Evolutionary conservation across 805 yeast species (phyloP).

Genomic region (Saccharomycopsis fibuligera): DNA sequence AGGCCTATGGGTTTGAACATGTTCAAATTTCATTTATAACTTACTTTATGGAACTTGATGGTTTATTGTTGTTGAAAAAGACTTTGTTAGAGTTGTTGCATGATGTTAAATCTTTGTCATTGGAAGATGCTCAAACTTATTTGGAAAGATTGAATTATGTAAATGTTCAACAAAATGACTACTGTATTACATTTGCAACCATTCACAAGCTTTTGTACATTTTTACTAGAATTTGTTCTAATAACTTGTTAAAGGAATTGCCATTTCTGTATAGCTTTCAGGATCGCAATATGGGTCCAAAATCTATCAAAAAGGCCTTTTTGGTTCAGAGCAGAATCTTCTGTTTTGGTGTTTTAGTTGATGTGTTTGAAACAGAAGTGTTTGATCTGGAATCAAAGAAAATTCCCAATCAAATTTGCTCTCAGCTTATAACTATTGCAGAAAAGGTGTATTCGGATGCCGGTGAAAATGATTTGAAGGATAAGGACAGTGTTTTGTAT

Average conservation of each 20-base stretch:
- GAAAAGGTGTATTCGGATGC: conserved; percentile 35
- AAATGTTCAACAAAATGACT: conserved; percentile 12
- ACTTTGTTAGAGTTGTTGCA: conserved; percentile 26
- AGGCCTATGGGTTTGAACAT: conserved; percentile 26
- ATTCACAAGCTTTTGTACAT: background rate
- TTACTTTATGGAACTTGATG: conserved; percentile 46
- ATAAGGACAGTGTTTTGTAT: conserved; percentile 31
- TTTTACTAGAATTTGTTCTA: conserved; percentile 1
- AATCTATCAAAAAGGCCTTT: conserved; percentile 23
- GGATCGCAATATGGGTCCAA: conserved; percentile 7
- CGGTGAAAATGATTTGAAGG: conserved; percentile 32
- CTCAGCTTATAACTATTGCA: conserved; percentile 39
- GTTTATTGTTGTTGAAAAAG: conserved; percentile 33
- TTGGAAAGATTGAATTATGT: background rate
- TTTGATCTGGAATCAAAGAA: conserved; percentile 26
- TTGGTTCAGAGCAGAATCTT: conserved; percentile 37
- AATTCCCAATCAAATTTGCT: conserved; percentile 37
- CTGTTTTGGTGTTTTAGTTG: conserved; percentile 34
- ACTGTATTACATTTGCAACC: conserved; percentile 12
- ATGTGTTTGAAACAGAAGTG: conserved; percentile 28
- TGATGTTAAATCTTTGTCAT: conserved; percentile 18
- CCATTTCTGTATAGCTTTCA: conserved; percentile 1
- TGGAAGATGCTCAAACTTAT: conserved; percentile 3
- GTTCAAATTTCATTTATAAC: conserved; percentile 36
- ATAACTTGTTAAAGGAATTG: background rate